Percentiles rank a stretch among this genome's conserved stretches.
Evolutionary conservation across 2,329 filamentous ascomycete species (phyloP).

Genomic region (Pezicula rhizophila): DNA sequence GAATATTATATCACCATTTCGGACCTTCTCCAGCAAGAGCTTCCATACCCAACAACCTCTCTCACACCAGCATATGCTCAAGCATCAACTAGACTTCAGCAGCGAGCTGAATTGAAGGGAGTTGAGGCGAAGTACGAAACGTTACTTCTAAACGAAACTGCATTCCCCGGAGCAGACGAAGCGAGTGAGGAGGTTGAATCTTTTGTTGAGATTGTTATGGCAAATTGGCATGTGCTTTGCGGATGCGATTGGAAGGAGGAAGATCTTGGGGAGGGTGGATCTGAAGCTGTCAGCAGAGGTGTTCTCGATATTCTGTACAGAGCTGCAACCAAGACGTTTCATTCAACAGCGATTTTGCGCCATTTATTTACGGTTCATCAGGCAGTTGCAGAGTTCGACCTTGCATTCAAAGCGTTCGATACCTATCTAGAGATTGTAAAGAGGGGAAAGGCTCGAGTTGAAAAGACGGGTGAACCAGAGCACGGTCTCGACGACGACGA

Average conservation of each 20-base stretch:
- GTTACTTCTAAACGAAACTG: constrained; percentile 69
- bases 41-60: constrained; percentile 50
- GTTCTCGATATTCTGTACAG: constrained; percentile 86
- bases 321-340: constrained; percentile 87
- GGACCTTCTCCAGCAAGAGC: constrained; percentile 60
- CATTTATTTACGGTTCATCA: constrained; percentile 85
- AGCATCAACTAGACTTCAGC: constrained; percentile 52
- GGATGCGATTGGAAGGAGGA: constrained; percentile 74
- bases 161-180: constrained; percentile 79
- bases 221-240: constrained; percentile 79
- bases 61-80: constrained; percentile 36
- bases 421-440: constrained; percentile 86
- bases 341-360: constrained; percentile 83
- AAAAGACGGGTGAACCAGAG: constrained; percentile 69
- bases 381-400: constrained; percentile 81
- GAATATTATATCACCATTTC: constrained; percentile 80
- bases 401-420: constrained; percentile 85
- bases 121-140: constrained; percentile 76
- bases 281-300: constrained; percentile 65
- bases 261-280: constrained; percentile 76
- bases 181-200: constrained; percentile 72
- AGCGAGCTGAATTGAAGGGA: constrained; percentile 71
- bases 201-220: constrained; percentile 73
- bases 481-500: constrained; percentile 72
- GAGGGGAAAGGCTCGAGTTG: constrained; percentile 75